Evolutionary conservation across 75 land plant genomes (phyloP).

Genomic region (Gnetum montanum): DNA sequence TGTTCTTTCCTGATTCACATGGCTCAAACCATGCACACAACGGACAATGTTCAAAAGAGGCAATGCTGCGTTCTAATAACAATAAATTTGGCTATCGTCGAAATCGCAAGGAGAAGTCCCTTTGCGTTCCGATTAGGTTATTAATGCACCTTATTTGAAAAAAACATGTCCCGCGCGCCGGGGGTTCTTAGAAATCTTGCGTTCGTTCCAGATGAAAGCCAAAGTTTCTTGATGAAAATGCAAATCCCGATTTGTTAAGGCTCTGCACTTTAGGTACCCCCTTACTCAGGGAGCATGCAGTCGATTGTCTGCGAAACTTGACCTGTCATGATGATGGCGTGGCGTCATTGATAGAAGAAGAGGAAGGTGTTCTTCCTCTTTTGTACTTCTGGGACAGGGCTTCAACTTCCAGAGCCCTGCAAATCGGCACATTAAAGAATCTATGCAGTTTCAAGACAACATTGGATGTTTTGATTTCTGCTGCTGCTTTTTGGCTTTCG

Average conservation of each 20-base stretch:
- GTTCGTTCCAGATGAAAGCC: conserved; percentile 21
- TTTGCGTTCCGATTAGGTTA: too few species aligned
- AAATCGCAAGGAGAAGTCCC: too few species aligned
- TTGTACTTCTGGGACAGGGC: conserved; percentile 49
- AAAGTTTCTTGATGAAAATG: conserved; percentile 63
- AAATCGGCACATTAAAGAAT: conserved; percentile 38
- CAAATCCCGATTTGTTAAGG: conserved; percentile 35
- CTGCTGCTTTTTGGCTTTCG: too few species aligned
- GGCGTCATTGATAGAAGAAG: conserved; percentile 36
- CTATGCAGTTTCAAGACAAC: conserved; percentile 26
- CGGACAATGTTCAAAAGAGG: too few species aligned
- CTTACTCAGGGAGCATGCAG: conserved; percentile 55
- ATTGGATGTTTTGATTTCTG: conserved; percentile 26
- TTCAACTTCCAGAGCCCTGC: conserved; percentile 26
- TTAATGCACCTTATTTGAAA: too few species aligned
- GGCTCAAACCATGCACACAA: too few species aligned
- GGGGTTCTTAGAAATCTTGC: conserved; percentile 62
- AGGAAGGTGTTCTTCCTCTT: conserved; percentile 51
- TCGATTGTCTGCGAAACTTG: conserved; percentile 65
- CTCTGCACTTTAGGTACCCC: conserved; percentile 55
- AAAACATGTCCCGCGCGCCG: too few species aligned
- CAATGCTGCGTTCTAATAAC: too few species aligned
- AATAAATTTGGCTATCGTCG: too few species aligned
- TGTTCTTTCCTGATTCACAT: too few species aligned
- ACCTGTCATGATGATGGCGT: conserved; percentile 27